Base-by-base conservation (phyloP, 345 rosid genomes). In the Aquilaria yunnanensis region DNA sequence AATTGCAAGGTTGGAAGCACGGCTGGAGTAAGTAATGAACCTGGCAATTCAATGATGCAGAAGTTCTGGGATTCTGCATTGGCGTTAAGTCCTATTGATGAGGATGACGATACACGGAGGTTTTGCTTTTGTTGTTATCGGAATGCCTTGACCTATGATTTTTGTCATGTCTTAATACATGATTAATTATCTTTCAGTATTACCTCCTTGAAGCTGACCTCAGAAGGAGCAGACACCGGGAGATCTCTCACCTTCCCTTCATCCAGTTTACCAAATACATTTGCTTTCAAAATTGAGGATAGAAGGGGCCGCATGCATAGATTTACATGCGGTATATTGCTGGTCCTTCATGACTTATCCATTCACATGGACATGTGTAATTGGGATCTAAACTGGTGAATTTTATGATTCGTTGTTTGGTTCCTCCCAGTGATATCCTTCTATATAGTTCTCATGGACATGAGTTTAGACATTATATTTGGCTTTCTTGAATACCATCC, bases 1-100 rank as follows among this genome's bases (percentile, higher is more conserved):
- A 9, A 52, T 66, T 63, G 73, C 70, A 59, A 91, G 97, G 94
- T 73, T 55, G 96, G 97, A 61, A 88, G 67, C 56, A 75, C 86
- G 59, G 68, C 80, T 53, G 97, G 86, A 71, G 70, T 78, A 67
- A 85, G 68, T 61, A 91, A 75, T 67, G 97, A 91, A 78, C 74
- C 85, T 37, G 71, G 90, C 59, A 83, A 70, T 84, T 66, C 88
- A 13, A 77, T 91, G 96, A 88, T 88, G 94, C 97, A 91, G 62
- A 91, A 81, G 75, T 91, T 91, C 79, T 91, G 97, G 96, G 97
- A 91, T 76, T 88, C 97, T 33, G 94, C 96, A 60, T 80, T 88
- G 89, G 83, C 84, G 16, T 57, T 81, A 61, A 81, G 90, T 76
- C 90, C 88, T 47, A 59, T 71, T 53, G 97, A 81, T 48, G 96